Percentiles rank a stretch among this genome's conserved stretches.
phyloP scores from a whole-genome alignment of 257 asterid species.

The Anisodus tanguticus region DNA sequence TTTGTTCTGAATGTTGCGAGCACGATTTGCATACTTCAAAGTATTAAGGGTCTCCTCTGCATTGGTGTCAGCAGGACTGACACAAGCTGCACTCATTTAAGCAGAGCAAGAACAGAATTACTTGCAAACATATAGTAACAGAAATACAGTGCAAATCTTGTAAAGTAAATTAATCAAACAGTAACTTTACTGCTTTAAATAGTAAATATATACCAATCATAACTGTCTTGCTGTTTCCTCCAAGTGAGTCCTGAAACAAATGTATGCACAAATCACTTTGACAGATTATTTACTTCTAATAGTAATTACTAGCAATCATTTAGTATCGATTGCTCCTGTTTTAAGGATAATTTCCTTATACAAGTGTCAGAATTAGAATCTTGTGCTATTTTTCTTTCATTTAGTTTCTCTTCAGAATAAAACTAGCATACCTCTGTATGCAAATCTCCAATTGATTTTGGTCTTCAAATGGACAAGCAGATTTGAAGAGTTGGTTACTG shows the following conservation, averaged over 20 bases:
- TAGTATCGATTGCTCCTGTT: not conserved
- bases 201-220: constrained; percentile 79
- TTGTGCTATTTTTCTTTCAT: constrained; percentile 6
- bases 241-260: constrained; percentile 84
- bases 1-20: constrained; percentile 92
- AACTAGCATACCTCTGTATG: not conserved
- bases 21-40: constrained; percentile 92
- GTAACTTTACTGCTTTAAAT: constrained; percentile 14
- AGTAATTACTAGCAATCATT: not conserved
- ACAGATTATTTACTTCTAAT: not conserved
- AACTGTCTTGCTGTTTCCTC: constrained; percentile 94
- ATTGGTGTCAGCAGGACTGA: constrained; percentile 94
- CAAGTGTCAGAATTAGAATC: not conserved
- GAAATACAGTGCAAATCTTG: not conserved
- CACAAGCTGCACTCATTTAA: constrained; percentile 62
- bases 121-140: not conserved
- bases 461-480: constrained; percentile 13
- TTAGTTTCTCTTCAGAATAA: not conserved
- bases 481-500: not conserved
- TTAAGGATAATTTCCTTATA: not conserved
- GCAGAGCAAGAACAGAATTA: not conserved
- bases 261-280: constrained; percentile 33
- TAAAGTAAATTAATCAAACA: not conserved
- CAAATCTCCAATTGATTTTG: not conserved
- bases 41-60: constrained; percentile 94